Conservation (phyloP, 106 monocot species). For the Chionographis japonica region DNA sequence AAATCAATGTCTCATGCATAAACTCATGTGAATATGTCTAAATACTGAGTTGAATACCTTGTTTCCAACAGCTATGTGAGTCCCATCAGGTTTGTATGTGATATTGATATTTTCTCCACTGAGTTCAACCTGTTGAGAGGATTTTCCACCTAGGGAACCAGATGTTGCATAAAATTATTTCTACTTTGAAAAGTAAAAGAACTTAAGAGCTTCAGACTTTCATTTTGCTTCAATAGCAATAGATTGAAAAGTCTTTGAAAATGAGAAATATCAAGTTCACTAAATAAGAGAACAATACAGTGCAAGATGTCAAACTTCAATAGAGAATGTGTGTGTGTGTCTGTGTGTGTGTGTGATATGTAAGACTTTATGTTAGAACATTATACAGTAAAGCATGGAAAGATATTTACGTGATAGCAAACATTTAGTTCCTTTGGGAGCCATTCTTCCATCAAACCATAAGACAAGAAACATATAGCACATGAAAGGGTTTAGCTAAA, state of each 20-base stretch:
- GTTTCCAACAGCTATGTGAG: constrained; percentile 91
- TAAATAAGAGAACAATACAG: not conserved
- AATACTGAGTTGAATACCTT: constrained; percentile 43
- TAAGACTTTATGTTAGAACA: too few relatives aligned
- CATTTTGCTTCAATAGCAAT: not conserved
- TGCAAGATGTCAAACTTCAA: too few relatives aligned
- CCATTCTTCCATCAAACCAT: too few relatives aligned
- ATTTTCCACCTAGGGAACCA: constrained; percentile 80
- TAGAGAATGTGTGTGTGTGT: too few relatives aligned
- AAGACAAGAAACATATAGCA: too few relatives aligned
- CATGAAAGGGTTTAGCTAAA: too few relatives aligned
- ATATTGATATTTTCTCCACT: constrained; percentile 99
- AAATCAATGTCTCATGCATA: too few relatives aligned
- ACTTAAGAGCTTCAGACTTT: not conserved
- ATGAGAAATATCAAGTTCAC: not conserved
- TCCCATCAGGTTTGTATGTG: constrained; percentile 92
- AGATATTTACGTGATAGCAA: too few relatives aligned
- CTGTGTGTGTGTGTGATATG: too few relatives aligned
- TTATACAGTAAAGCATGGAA: too few relatives aligned
- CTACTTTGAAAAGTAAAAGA: not conserved
- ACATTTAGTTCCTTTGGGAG: too few relatives aligned
- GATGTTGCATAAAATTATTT: not conserved
- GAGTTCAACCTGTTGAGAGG: constrained; percentile 89
- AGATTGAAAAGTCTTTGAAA: not conserved
- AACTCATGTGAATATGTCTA: too few relatives aligned